Percentiles rank a stretch among this genome's conserved stretches.
These are phyloP conservation scores for Hanseniaspora taiwanica DNA, from an alignment of 805 yeast genomes.

Conservation along the genomic window DNA sequence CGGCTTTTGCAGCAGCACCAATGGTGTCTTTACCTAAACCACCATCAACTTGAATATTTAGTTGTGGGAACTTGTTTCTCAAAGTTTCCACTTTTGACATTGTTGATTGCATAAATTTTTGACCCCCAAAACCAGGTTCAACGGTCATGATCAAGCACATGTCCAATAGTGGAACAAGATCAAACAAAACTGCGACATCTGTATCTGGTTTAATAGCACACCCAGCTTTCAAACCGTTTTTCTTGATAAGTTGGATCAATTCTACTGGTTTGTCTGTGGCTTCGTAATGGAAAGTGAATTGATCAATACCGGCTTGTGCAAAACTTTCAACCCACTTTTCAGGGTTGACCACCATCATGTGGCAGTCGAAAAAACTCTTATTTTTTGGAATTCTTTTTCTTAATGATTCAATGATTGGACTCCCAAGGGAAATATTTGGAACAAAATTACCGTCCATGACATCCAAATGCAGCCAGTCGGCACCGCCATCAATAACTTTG, in stretches of 20 bases:
- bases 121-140: constrained; percentile 99
- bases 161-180: constrained; percentile 64
- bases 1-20: constrained; percentile 83
- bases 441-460: constrained; percentile 99
- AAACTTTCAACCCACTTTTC: constrained; percentile 89
- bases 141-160: constrained; percentile 98
- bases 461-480: constrained; percentile 97
- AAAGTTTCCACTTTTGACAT: constrained; percentile 85
- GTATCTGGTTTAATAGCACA: constrained; percentile 93
- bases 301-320: constrained; percentile 90
- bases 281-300: constrained; percentile 92
- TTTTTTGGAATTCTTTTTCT: constrained; percentile 66
- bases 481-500: constrained; percentile 61
- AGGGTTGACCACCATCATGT: constrained; percentile 93
- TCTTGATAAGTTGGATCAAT: constrained; percentile 62
- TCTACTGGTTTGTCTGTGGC: constrained; percentile 68
- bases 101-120: constrained; percentile 88
- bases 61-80: constrained; percentile 58
- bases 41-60: constrained; percentile 94
- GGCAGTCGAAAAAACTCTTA: constrained; percentile 70
- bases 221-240: constrained; percentile 81
- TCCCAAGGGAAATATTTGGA: constrained; percentile 90
- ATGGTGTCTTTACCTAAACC: constrained; percentile 83
- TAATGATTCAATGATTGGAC: constrained; percentile 71
- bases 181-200: constrained; percentile 67